Conservation (phyloP, 1,284 basidiomycete species). For the Sphaerobolus stellatus region DNA sequence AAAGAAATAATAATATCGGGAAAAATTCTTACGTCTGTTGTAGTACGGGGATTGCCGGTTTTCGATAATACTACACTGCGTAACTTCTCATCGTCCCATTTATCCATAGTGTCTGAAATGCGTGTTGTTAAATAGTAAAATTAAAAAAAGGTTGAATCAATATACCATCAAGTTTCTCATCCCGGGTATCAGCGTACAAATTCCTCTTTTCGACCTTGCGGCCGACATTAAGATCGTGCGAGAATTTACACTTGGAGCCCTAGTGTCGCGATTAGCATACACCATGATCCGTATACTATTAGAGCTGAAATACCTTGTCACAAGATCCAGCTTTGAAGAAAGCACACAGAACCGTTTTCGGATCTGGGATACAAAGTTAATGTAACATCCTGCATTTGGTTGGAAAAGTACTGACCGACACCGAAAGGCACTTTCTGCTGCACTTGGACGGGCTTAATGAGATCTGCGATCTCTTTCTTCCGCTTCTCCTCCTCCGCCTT, state of each 20-base stretch:
- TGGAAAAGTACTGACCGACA: constrained; percentile 47
- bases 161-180: constrained; percentile 62
- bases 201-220: constrained; percentile 97
- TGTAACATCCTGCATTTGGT: background rate
- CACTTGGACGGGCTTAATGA: constrained; percentile 74
- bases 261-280: constrained; percentile 13
- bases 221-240: constrained; percentile 86
- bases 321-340: constrained; percentile 89
- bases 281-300: constrained; percentile 3
- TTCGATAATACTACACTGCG: constrained; percentile 86
- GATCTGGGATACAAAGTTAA: constrained; percentile 57
- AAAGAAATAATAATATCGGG: constrained; percentile 1
- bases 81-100: constrained; percentile 95
- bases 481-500: constrained; percentile 83
- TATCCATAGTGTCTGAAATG: constrained; percentile 89
- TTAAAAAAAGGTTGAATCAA: constrained; percentile 9
- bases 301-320: constrained; percentile 63
- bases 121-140: constrained; percentile 10
- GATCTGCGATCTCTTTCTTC: constrained; percentile 81
- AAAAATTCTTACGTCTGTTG: constrained; percentile 75
- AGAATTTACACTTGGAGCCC: constrained; percentile 90
- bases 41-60: constrained; percentile 86
- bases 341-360: constrained; percentile 86
- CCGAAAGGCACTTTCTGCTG: constrained; percentile 90
- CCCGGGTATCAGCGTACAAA: constrained; percentile 87